These are phyloP conservation scores for Paecilomyces variotii DNA, from an alignment of 2,329 filamentous ascomycete genomes.

Conservation along the genomic window DNA sequence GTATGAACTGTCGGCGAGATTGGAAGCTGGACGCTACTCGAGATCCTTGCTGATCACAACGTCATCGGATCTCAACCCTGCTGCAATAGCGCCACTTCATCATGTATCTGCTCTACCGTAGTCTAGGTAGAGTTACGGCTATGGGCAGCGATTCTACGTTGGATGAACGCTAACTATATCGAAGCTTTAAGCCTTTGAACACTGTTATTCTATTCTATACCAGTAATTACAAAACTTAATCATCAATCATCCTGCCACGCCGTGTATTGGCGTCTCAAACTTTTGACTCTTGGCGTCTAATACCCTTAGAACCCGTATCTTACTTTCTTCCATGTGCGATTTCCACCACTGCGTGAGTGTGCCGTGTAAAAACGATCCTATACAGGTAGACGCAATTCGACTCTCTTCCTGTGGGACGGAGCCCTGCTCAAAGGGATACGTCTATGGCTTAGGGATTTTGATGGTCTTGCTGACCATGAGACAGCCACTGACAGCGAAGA, in stretches of 20 bases:
- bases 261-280: background rate
- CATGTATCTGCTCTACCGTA: background rate
- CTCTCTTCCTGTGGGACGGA: background rate
- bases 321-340: background rate
- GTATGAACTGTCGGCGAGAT: background rate
- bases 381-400: background rate
- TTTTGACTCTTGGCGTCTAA: background rate
- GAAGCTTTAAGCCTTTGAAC: background rate
- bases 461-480: conserved; percentile 94
- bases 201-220: background rate
- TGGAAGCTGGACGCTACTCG: background rate
- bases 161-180: background rate
- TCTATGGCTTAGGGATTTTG: conserved; percentile 77
- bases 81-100: background rate
- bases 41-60: background rate
- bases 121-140: too few species aligned
- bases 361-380: background rate
- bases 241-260: background rate
- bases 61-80: background rate
- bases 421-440: background rate
- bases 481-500: conserved; percentile 86
- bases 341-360: background rate
- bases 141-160: too few species aligned
- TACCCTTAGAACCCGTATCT: background rate
- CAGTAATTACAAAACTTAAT: background rate